phyloP scores from a whole-genome alignment of 441 rosid genomes.

The Gossypium davidsonii region DNA sequence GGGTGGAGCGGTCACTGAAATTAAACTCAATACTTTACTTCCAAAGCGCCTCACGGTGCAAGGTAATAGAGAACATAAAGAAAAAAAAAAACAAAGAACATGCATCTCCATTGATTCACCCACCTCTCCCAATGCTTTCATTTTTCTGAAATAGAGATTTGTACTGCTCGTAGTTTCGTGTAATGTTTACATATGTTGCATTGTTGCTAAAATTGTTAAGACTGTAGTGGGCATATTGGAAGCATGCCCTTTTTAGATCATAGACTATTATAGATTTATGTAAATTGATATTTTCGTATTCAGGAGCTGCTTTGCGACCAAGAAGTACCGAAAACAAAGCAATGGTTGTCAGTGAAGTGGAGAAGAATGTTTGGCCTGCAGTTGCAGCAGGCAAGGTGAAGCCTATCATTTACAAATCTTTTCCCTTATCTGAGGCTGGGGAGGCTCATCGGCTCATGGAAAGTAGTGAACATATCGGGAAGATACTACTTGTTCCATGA shows the following conservation, averaged over 20 bases:
- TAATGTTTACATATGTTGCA: neutral
- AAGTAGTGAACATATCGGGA: constrained; percentile 71
- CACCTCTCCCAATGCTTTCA: neutral
- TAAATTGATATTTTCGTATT: neutral
- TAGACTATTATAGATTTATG: neutral
- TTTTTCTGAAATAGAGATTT: neutral
- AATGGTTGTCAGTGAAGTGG: constrained; percentile 57
- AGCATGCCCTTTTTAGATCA: neutral
- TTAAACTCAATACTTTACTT: constrained; percentile 47
- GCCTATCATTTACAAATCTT: constrained; percentile 50
- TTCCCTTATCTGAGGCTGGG: constrained; percentile 59
- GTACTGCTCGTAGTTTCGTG: neutral
- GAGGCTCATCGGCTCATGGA: constrained; percentile 72
- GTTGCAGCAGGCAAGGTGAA: constrained; percentile 62
- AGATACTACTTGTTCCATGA: constrained; percentile 61
- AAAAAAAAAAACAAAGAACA: neutral
- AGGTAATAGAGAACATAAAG: constrained; percentile 33
- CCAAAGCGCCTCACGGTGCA: constrained; percentile 74
- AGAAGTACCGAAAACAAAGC: constrained; percentile 71
- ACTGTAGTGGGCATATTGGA: neutral
- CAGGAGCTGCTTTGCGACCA: constrained; percentile 66
- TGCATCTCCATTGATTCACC: neutral
- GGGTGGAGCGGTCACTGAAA: constrained; percentile 62
- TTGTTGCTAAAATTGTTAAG: neutral
- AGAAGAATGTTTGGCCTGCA: constrained; percentile 85